These are phyloP conservation scores for Saccharomyces eubayanus DNA, from an alignment of 805 yeast species.

Conservation along the genomic window DNA sequence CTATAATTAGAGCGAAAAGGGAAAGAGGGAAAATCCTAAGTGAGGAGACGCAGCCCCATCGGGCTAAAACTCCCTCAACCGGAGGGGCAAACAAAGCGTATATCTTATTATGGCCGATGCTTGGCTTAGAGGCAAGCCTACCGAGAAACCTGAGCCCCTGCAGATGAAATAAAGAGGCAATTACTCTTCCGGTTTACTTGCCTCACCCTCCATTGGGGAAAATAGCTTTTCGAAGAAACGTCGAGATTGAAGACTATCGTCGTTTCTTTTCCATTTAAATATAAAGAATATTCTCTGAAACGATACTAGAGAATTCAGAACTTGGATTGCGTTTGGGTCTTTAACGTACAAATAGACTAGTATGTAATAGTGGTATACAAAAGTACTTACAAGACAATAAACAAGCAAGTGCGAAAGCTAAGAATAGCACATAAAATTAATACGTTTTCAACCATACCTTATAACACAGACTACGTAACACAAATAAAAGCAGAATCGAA, in stretches of 20 bases:
- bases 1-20: background rate
- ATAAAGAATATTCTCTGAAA: background rate
- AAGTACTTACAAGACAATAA: background rate
- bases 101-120: background rate
- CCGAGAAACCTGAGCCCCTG: background rate
- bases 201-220: background rate
- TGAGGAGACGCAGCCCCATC: background rate
- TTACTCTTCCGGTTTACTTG: background rate
- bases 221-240: background rate
- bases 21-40: background rate
- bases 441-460: background rate
- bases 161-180: background rate
- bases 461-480: background rate
- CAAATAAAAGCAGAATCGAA: background rate
- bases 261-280: background rate
- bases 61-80: background rate
- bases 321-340: background rate
- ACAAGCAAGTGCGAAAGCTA: background rate
- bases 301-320: background rate
- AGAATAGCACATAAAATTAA: background rate
- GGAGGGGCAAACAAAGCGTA: background rate
- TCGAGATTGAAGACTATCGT: background rate
- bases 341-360: background rate
- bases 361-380: background rate
- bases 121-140: background rate